Evolutionary conservation across 2,329 filamentous ascomycete genomes (phyloP), one percentile per base, ranked within the genome.

Genomic region (Aspergillus proliferans): DNA sequence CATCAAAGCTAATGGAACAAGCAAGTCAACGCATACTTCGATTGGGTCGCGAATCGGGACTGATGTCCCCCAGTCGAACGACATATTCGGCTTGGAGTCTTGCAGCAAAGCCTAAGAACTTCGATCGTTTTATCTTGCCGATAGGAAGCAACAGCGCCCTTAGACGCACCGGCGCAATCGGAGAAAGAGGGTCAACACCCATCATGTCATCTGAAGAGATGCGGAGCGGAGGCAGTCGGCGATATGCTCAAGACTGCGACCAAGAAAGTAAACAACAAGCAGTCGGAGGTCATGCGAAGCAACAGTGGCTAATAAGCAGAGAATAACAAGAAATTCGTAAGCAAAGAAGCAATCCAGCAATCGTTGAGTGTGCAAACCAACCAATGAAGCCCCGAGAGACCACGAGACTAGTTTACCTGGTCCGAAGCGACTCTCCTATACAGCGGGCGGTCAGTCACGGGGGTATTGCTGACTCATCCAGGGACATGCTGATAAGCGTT

Each of bases 91-190:
- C 75, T 64, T 87, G 84, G 52, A 98, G 76, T 61, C 88, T 82
- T 54, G 86, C 80, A 56, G 92, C 80, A 67, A 95, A 95, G 56
- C 79, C 77, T 59, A 84, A 72, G 70, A 96, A 97, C 51, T 87
- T 82, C 47, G 86, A 84, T 52, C 85, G 82, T 67, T 85, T 91
- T 68, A 97, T 93, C 65, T 82, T 85, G 47, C 92, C 92, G 58
- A 95, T 78, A 47, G 93, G 93, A 53, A 97, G 76, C 51, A 95
- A 81, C 60, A 96, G 81, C 54, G 86, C 88, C 75, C 88, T 87
- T 66, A 97, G 83, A 79, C 88, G 87, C 74, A 90, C 92, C 67
- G 90, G 90, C 71, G 91, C 87, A 75, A 91, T 84, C 71, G 92
- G 90, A 69, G 91, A 87, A 69, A 95, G 82, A 71, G 88, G 85